A percentile compares a stretch with the other conserved stretches of the same genome.
These are phyloP conservation scores for Murraya paniculata DNA, from an alignment of 345 rosid genomes.

Conservation along the genomic window DNA sequence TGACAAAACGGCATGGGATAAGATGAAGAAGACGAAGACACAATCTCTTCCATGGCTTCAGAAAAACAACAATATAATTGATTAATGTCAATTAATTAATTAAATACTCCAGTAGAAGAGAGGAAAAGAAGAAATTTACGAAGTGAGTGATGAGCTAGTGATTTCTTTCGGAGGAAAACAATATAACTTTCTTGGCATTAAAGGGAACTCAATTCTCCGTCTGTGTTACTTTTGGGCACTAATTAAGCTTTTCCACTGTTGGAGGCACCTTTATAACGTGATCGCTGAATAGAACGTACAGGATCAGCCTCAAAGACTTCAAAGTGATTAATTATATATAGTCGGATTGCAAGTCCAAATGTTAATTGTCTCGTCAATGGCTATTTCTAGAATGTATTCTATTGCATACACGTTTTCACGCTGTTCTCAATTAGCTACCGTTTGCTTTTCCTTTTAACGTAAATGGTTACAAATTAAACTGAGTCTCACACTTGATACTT, in stretches of 20 bases:
- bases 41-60: conserved; percentile 27
- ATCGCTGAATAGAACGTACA: neutral
- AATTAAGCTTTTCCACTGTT: neutral
- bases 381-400: neutral
- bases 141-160: neutral
- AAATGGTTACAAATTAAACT: no score
- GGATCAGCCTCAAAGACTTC: neutral
- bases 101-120: neutral
- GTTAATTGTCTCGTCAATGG: neutral
- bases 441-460: neutral
- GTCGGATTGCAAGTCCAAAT: neutral
- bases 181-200: neutral
- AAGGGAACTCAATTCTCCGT: neutral
- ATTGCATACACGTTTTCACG: neutral
- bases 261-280: conserved; percentile 1
- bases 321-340: neutral
- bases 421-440: neutral
- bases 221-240: neutral
- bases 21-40: conserved; percentile 30
- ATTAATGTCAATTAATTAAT: no score
- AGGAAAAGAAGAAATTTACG: neutral
- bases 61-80: no score
- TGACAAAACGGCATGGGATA: conserved; percentile 20
- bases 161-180: neutral
- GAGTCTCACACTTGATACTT: no score